phyloP scores from a whole-genome alignment of 345 rosid species.

The Citrus medica region DNA sequence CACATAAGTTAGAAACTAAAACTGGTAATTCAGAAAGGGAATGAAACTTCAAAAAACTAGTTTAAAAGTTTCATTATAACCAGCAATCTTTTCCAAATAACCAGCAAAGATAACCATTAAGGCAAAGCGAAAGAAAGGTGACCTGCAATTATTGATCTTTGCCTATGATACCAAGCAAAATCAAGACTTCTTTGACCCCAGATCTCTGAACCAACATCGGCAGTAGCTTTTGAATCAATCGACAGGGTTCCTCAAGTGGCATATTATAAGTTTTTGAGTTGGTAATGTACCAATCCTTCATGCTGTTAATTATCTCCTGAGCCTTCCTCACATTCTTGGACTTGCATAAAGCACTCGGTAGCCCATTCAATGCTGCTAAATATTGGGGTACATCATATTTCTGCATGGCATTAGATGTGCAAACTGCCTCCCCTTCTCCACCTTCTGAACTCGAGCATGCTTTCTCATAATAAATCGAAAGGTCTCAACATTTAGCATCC shows the following conservation, averaged over 20 bases:
- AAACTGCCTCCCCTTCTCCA: slow-evolving; percentile 78
- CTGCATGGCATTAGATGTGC: slow-evolving; percentile 81
- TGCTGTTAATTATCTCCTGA: slow-evolving; percentile 66
- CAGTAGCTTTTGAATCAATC: slow-evolving; percentile 29
- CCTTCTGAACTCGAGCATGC: slow-evolving; percentile 67
- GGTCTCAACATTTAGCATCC: slow-evolving; percentile 64
- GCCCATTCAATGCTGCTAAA: slow-evolving; percentile 69
- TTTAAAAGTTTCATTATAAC: too few relatives aligned
- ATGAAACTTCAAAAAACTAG: too few relatives aligned
- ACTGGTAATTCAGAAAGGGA: too few relatives aligned
- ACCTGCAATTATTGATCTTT: not conserved
- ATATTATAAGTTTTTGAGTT: slow-evolving; percentile 80
- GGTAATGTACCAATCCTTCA: slow-evolving; percentile 49
- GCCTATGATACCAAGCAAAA: not conserved
- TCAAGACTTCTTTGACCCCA: not conserved
- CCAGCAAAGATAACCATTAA: too few relatives aligned
- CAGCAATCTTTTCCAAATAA: too few relatives aligned
- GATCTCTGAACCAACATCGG: not conserved
- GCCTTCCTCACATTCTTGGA: slow-evolving; percentile 89
- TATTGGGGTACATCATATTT: slow-evolving; percentile 58
- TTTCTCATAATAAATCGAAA: slow-evolving; percentile 86
- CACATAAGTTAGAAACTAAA: too few relatives aligned
- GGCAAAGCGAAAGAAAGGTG: not conserved
- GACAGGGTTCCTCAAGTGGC: slow-evolving; percentile 63
- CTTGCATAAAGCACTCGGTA: slow-evolving; percentile 80